A percentile compares a stretch with the other conserved stretches of the same genome.
These are phyloP conservation scores for Candida gigantensis DNA, from an alignment of 1,139 yeast genomes.

Conservation along the genomic window DNA sequence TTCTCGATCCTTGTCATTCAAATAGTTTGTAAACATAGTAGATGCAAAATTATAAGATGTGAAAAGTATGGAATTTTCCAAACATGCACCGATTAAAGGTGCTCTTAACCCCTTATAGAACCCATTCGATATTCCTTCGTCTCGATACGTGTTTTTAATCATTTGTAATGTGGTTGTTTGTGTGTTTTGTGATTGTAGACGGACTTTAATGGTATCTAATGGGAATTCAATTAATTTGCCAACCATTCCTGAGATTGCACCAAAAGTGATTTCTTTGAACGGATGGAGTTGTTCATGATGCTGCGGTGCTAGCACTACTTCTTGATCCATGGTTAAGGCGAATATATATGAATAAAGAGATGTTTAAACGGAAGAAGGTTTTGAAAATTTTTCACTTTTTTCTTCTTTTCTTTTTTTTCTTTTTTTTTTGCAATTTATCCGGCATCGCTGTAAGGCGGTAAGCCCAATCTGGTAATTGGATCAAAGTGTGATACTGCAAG, in stretches of 20 bases:
- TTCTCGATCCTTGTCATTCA: conserved; percentile 10
- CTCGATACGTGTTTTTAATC: conserved; percentile 55
- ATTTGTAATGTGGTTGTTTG: conserved; percentile 56
- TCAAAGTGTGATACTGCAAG: no score
- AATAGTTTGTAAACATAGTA: conserved; percentile 58
- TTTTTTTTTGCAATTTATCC: background rate
- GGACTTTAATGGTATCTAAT: conserved; percentile 87
- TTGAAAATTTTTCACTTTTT: background rate
- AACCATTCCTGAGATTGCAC: conserved; percentile 70
- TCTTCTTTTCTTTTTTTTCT: background rate
- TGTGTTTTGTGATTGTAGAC: conserved; percentile 60
- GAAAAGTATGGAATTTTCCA: conserved; percentile 63
- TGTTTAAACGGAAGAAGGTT: no score
- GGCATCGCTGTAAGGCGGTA: background rate
- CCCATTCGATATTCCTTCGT: conserved; percentile 63
- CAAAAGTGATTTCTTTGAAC: conserved; percentile 40
- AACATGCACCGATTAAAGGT: conserved; percentile 84
- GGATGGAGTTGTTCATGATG: conserved; percentile 22
- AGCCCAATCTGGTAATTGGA: background rate
- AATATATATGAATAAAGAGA: no score
- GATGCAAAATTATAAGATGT: conserved; percentile 67
- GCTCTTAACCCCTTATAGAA: conserved; percentile 68
- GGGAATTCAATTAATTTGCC: conserved; percentile 91
- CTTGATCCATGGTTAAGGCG: background rate
- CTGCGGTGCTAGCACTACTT: background rate